phyloP scores from a whole-genome alignment of 345 rosid species.

The Populus euphratica region DNA sequence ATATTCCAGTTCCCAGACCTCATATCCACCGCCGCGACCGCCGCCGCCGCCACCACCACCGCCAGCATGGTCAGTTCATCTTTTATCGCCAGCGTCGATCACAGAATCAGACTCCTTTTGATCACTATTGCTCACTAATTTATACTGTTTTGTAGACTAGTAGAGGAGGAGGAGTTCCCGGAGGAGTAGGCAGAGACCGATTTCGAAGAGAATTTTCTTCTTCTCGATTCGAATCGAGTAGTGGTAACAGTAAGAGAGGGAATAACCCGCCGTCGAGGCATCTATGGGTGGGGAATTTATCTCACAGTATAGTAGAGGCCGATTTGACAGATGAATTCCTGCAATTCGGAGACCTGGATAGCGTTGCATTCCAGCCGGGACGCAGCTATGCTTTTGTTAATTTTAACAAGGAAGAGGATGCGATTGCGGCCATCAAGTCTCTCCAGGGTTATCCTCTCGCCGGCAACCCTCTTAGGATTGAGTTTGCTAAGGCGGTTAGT shows the following conservation, averaged over 20 bases:
- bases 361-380: slow-evolving; percentile 74
- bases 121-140: background rate
- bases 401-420: slow-evolving; percentile 60
- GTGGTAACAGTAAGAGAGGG: slow-evolving; percentile 23
- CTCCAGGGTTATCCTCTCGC: slow-evolving; percentile 76
- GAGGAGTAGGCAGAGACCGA: slow-evolving; percentile 31
- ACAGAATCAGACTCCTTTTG: too few relatives aligned
- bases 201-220: slow-evolving; percentile 31
- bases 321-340: slow-evolving; percentile 51
- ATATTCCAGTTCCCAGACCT: too few relatives aligned
- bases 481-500: slow-evolving; percentile 99
- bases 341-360: slow-evolving; percentile 73
- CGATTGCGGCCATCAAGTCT: slow-evolving; percentile 59
- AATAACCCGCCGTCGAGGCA: slow-evolving; percentile 79
- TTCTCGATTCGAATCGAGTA: slow-evolving; percentile 30
- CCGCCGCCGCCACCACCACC: background rate
- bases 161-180: background rate
- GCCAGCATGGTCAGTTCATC: background rate
- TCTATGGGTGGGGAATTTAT: slow-evolving; percentile 88
- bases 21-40: background rate
- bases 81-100: background rate
- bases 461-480: slow-evolving; percentile 83
- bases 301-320: slow-evolving; percentile 51
- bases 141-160: background rate
- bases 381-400: slow-evolving; percentile 82